Evolutionary conservation across 1,284 basidiomycete genomes (phyloP).

Genomic region (Cutaneotrichosporon sp.): DNA sequence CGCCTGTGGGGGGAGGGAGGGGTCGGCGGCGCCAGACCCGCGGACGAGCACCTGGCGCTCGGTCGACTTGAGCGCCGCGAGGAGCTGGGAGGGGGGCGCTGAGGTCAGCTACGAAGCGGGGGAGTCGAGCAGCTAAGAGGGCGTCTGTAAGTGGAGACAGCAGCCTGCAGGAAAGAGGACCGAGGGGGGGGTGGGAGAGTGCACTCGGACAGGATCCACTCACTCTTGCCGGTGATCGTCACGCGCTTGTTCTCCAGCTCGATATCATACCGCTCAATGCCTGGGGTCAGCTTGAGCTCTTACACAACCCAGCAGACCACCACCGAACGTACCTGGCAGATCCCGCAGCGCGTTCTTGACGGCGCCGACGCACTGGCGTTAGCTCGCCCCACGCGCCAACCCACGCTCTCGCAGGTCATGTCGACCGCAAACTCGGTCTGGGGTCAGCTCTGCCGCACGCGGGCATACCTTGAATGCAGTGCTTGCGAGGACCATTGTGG

Average conservation of each 20-base stretch:
- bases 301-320: too few relatives aligned
- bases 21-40: slow-evolving; percentile 41
- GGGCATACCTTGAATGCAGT: slow-evolving; percentile 38
- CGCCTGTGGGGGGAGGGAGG: slow-evolving; percentile 36
- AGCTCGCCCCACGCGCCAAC: slow-evolving; percentile 9
- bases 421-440: slow-evolving; percentile 56
- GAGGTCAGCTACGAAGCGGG: slow-evolving; percentile 13
- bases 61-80: slow-evolving; percentile 51
- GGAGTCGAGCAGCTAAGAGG: not conserved
- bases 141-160: too few relatives aligned
- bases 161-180: not conserved
- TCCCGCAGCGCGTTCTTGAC: slow-evolving; percentile 42
- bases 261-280: slow-evolving; percentile 53
- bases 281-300: slow-evolving; percentile 22
- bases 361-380: slow-evolving; percentile 48
- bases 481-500: slow-evolving; percentile 37
- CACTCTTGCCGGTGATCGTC: slow-evolving; percentile 51
- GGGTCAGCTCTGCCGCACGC: slow-evolving; percentile 2
- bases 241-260: slow-evolving; percentile 53
- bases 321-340: slow-evolving; percentile 31
- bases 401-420: slow-evolving; percentile 53
- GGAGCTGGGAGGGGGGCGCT: slow-evolving; percentile 53
- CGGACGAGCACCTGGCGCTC: slow-evolving; percentile 55
- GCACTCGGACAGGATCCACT: too few relatives aligned
- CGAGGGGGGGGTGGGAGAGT: not conserved